Conservation (phyloP, 2,329 filamentous ascomycete species). For the Chaetomiaceae sp. region DNA sequence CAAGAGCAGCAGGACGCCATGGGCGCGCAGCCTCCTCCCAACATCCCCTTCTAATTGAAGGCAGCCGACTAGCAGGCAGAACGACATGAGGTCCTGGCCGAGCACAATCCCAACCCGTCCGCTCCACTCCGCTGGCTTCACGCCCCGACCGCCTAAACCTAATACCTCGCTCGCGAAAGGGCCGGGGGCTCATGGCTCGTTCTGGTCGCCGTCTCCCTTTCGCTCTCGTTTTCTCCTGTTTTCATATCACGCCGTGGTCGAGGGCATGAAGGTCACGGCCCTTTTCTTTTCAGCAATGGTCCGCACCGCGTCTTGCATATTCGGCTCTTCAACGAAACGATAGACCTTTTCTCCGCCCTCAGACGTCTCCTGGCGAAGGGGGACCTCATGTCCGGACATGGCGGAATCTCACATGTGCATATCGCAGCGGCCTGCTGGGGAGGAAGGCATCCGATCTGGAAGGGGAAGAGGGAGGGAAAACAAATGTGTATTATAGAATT, state of each 20-base stretch:
- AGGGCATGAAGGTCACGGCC: constrained; percentile 7
- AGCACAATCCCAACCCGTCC: not conserved
- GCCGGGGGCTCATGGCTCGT: not conserved
- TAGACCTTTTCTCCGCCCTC: constrained; percentile 13
- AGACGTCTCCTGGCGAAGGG: too few relatives aligned
- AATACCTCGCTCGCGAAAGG: constrained; percentile 13
- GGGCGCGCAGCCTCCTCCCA: constrained; percentile 45
- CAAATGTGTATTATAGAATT: constrained; percentile 18
- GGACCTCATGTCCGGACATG: not conserved
- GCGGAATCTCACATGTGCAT: too few relatives aligned
- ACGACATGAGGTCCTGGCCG: constrained; percentile 7
- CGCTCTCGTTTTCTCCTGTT: constrained; percentile 8
- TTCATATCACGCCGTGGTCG: constrained; percentile 4
- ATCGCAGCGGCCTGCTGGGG: not conserved
- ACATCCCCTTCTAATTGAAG: constrained; percentile 60
- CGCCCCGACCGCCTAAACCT: constrained; percentile 18
- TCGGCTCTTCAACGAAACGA: constrained; percentile 13
- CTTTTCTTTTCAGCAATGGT: not conserved
- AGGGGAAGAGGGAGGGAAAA: not conserved
- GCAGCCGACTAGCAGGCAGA: not conserved
- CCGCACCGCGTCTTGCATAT: constrained; percentile 22
- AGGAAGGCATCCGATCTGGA: not conserved
- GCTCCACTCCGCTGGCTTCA: constrained; percentile 18
- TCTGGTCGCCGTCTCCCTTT: constrained; percentile 1
- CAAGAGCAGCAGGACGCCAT: constrained; percentile 61